Conservation (phyloP, 441 rosid genomes). For the Populus tomentosa region DNA sequence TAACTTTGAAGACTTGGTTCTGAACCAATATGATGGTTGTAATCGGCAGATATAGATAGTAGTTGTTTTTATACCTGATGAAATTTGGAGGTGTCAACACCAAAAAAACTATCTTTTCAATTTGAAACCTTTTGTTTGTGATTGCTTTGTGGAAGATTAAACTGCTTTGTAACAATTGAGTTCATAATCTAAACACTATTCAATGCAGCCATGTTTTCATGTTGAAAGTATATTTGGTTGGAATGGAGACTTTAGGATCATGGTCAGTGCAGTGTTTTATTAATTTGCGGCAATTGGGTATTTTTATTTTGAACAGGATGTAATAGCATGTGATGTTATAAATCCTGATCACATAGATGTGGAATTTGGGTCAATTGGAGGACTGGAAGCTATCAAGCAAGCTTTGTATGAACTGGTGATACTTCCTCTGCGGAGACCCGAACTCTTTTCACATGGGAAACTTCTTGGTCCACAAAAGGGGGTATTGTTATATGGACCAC, state of each 20-base stretch:
- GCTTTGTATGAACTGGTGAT: slow-evolving; percentile 84
- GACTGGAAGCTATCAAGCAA: slow-evolving; percentile 67
- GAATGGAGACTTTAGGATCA: not conserved
- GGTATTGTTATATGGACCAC: slow-evolving; percentile 88
- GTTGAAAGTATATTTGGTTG: not conserved
- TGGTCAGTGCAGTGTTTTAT: not conserved
- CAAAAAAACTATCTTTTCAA: not conserved
- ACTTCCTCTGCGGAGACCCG: slow-evolving; percentile 80
- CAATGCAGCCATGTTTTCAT: not conserved
- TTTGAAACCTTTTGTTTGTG: not conserved
- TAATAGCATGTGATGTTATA: slow-evolving; percentile 90
- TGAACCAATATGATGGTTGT: not conserved
- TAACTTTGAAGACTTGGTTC: not conserved
- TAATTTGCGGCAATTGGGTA: not conserved
- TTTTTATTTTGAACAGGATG: slow-evolving; percentile 51
- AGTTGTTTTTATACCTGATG: not conserved
- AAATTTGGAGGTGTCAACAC: not conserved
- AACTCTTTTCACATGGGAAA: slow-evolving; percentile 80
- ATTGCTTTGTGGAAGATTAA: not conserved
- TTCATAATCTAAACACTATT: not conserved
- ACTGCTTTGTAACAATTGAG: not conserved
- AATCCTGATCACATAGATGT: slow-evolving; percentile 92
- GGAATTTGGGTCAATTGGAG: slow-evolving; percentile 87
- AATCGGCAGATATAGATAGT: not conserved
- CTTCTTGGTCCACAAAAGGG: slow-evolving; percentile 97